A percentile compares a stretch with the other conserved stretches of the same genome.
phyloP scores from a whole-genome alignment of 371 early-diverging fungal genomes.

The Caulochytrium protostelioides region DNA sequence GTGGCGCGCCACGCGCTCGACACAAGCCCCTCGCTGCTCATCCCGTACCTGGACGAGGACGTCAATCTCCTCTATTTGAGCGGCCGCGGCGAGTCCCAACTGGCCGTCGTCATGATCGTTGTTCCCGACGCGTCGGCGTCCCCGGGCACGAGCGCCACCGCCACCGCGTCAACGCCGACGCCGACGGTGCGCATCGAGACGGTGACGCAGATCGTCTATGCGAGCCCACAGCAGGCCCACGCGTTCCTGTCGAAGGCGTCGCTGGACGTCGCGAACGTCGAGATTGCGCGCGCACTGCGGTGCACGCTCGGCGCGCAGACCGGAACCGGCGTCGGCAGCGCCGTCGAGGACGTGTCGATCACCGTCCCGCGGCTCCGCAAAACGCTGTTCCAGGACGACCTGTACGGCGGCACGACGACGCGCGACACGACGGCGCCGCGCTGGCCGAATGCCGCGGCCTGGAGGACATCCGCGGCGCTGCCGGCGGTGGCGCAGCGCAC shows the following conservation, averaged over 20 bases:
- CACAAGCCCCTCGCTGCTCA: slow-evolving; percentile 48
- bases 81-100: slow-evolving; percentile 31
- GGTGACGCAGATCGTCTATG: slow-evolving; percentile 37
- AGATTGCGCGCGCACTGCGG: too few relatives aligned
- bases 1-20: too few relatives aligned
- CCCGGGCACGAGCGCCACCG: too few relatives aligned
- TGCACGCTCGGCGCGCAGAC: too few relatives aligned
- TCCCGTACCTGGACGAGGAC: slow-evolving; percentile 44
- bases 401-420: slow-evolving; percentile 51
- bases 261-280: slow-evolving; percentile 40
- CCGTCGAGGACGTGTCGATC: slow-evolving; percentile 45
- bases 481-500: not conserved
- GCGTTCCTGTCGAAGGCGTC: slow-evolving; percentile 38
- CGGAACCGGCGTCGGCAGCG: too few relatives aligned
- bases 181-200: too few relatives aligned
- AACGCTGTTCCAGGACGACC: slow-evolving; percentile 69
- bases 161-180: too few relatives aligned
- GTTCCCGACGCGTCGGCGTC: too few relatives aligned
- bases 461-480: slow-evolving; percentile 21
- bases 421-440: slow-evolving; percentile 28
- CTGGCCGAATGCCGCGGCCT: slow-evolving; percentile 25
- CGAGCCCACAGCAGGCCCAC: slow-evolving; percentile 41
- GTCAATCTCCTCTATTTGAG: slow-evolving; percentile 34
- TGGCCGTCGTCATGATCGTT: too few relatives aligned
- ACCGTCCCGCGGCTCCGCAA: slow-evolving; percentile 49